Evolutionary conservation across 192 early-diverging fungal genomes (phyloP), one percentile per base, ranked within the genome.

Genomic region (Thoreauomyces humboldtii): DNA sequence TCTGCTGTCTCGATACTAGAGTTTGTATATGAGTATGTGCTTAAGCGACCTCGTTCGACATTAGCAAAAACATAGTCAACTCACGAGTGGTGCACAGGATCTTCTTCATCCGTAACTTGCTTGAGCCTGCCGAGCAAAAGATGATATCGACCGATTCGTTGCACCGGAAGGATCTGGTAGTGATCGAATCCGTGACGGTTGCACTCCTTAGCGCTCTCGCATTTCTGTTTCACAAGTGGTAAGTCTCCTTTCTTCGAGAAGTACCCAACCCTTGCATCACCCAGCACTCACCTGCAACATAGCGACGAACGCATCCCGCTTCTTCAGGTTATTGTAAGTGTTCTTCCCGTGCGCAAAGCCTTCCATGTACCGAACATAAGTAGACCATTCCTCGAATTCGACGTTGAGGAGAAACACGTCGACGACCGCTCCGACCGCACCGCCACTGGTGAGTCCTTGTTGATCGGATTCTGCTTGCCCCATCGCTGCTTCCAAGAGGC

Each of bases 111-210:
- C 50, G 60, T 70, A 19, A 54, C 38, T 28, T 51, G 33, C 60
- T 63, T 61, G 11, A 70, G 38, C 24, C 68, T 17, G 47, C 60
- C 54, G 37, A 71, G 56, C 3, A 71, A 62, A 14, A 71, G 52
- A 32, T 63, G 61, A 47, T 71, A 71, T 28, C 69, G 50, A 27
- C 52, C 34, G 41, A 71, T 71, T 33, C 69, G 50, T 33, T 71
- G 69, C 14, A 71, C 56, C 7, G 69, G 69, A 14, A 71, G 55
- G n/a, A 65, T 71, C 44, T 65, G 55, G 45, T 59, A 71, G 35
- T 71, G 61, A 25, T 65, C 62, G 33, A 71, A 64, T 11, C 27
- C 41, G 19, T 71, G 28, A 7, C 69, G 50, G 28, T 63, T 63
- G 56, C 69, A 71, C 24, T 63, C 54, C 37, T 68, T 68, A 19